Evolutionary conservation across 768 basidiomycete species (phyloP).

Genomic region (Auricularia heimuer): DNA sequence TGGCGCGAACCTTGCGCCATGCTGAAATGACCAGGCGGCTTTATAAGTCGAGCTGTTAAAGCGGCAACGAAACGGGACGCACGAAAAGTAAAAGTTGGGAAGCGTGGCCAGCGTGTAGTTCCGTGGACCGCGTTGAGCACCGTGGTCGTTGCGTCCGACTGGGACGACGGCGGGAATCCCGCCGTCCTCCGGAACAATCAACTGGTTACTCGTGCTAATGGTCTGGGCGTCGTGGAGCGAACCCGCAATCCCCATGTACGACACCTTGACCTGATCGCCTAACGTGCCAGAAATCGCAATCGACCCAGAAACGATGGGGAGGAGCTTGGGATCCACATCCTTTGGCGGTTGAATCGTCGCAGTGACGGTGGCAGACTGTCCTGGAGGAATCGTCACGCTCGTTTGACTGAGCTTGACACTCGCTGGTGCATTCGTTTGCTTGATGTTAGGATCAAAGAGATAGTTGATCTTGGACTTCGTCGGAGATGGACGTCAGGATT

Average conservation of each 20-base stretch:
- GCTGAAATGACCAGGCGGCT: too few relatives aligned
- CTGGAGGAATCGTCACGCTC: not conserved
- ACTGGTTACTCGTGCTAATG: not conserved
- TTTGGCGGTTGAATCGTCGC: slow-evolving; percentile 2
- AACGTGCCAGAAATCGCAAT: not conserved
- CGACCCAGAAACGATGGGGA: slow-evolving; percentile 5
- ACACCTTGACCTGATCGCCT: slow-evolving; percentile 2
- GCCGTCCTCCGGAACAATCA: not conserved
- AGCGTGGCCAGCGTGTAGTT: not conserved
- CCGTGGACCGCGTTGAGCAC: not conserved
- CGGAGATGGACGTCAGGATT: not conserved
- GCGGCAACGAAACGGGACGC: too few relatives aligned
- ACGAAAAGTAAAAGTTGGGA: too few relatives aligned
- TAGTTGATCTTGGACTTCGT: not conserved
- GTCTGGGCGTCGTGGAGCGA: not conserved
- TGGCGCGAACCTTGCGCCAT: too few relatives aligned
- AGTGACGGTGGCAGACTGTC: not conserved
- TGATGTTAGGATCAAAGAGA: not conserved
- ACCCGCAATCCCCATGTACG: slow-evolving; percentile 2
- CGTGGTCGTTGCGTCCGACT: slow-evolving; percentile 18
- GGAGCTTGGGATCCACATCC: not conserved
- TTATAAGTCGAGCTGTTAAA: too few relatives aligned
- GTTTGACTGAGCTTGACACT: not conserved
- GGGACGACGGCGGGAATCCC: slow-evolving; percentile 26
- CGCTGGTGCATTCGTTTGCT: not conserved